Conservation (phyloP, 805 yeast genomes). For the Saccharomycopsis microspora region DNA sequence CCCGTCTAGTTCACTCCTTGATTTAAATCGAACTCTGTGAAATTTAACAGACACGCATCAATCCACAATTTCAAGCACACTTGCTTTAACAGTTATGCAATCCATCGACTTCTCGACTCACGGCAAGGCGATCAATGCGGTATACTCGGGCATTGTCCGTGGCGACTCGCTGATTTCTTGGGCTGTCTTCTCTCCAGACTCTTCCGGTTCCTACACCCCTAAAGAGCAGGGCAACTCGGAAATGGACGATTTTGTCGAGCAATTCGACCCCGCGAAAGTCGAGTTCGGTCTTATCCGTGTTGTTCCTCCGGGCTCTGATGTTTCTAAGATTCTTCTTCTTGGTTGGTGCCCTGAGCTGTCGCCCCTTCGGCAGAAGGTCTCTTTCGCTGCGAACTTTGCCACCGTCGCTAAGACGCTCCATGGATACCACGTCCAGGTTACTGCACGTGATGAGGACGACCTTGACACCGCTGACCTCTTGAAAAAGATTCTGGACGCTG, state of each 20-base stretch:
- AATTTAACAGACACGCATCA: no score
- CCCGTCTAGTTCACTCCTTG: no score
- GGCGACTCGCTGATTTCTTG: slow-evolving; percentile 53
- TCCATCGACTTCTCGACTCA: slow-evolving; percentile 46
- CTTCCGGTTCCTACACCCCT: slow-evolving; percentile 33
- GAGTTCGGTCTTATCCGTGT: slow-evolving; percentile 88
- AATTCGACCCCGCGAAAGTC: slow-evolving; percentile 67
- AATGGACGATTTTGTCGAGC: slow-evolving; percentile 65
- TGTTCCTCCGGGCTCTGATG: slow-evolving; percentile 84
- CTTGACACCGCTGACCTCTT: slow-evolving; percentile 68
- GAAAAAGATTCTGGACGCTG: slow-evolving; percentile 72
- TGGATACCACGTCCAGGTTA: slow-evolving; percentile 91
- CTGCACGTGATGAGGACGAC: slow-evolving; percentile 92
- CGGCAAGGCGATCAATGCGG: slow-evolving; percentile 61
- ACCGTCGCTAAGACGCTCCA: slow-evolving; percentile 57
- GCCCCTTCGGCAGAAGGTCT: slow-evolving; percentile 63
- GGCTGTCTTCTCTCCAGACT: slow-evolving; percentile 72
- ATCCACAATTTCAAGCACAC: neutral
- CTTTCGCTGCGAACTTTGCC: slow-evolving; percentile 69
- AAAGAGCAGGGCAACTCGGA: slow-evolving; percentile 48
- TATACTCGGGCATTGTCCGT: slow-evolving; percentile 69
- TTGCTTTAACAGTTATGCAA: slow-evolving; percentile 4
- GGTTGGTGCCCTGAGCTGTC: slow-evolving; percentile 99
- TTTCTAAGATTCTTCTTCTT: slow-evolving; percentile 68
- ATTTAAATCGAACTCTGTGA: no score